Evolutionary conservation across 2,329 filamentous ascomycete genomes (phyloP).

Genomic region (Colletotrichum eleusines): DNA sequence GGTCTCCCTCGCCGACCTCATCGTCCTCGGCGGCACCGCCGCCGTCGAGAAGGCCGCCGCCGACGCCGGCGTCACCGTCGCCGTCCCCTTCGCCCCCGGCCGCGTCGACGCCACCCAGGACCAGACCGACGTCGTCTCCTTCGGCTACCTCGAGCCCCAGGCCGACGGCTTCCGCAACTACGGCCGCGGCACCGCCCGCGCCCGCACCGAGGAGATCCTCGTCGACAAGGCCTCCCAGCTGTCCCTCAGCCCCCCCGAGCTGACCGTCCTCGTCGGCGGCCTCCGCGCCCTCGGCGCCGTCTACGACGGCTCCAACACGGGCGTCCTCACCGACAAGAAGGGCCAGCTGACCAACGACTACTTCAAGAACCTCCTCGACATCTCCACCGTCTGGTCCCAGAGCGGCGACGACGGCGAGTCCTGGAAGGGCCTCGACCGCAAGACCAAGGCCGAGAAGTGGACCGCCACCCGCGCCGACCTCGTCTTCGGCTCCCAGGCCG

Average conservation of each 20-base stretch:
- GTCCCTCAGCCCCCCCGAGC: constrained; percentile 76
- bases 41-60: constrained; percentile 78
- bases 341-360: constrained; percentile 83
- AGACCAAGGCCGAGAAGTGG: constrained; percentile 76
- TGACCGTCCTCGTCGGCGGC: constrained; percentile 79
- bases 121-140: constrained; percentile 75
- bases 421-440: constrained; percentile 75
- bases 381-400: constrained; percentile 70
- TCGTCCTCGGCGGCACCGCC: constrained; percentile 79
- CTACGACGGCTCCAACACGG: constrained; percentile 75
- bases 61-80: constrained; percentile 59
- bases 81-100: constrained; percentile 79
- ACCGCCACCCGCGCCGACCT: constrained; percentile 77
- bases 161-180: constrained; percentile 86
- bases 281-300: constrained; percentile 78
- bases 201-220: constrained; percentile 75
- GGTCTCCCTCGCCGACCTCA: constrained; percentile 82
- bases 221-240: constrained; percentile 80
- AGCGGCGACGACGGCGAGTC: constrained; percentile 60
- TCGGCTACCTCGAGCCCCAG: constrained; percentile 74
- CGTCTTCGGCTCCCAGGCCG: constrained; percentile 78
- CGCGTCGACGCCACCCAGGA: constrained; percentile 79
- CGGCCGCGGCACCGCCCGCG: constrained; percentile 70
- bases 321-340: constrained; percentile 76
- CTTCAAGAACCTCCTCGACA: constrained; percentile 83